These are phyloP conservation scores for Thinopyrum obtusiflorum DNA, from an alignment of 202 grass and related monocot genomes.

Conservation along the genomic window DNA sequence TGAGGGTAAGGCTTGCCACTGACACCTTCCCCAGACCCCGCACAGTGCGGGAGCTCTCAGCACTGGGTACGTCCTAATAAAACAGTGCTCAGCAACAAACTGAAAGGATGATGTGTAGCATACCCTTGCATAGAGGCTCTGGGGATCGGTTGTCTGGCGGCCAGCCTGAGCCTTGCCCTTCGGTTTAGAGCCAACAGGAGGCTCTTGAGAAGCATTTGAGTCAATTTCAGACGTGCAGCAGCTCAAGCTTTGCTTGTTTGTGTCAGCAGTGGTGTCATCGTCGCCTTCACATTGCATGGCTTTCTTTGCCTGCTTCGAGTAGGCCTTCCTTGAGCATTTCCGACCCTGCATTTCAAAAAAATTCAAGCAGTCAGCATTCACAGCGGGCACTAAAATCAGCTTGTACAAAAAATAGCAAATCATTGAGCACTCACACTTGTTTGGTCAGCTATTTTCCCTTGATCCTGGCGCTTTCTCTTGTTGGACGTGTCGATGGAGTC, in stretches of 20 bases:
- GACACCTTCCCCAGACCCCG: no score
- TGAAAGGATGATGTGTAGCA: conserved; percentile 19
- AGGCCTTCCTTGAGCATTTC: conserved; percentile 42
- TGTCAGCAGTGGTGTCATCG: conserved; percentile 22
- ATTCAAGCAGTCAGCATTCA: conserved; percentile 13
- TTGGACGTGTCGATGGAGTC: conserved; percentile 24
- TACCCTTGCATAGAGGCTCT: conserved; percentile 96
- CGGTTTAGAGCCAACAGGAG: conserved; percentile 24
- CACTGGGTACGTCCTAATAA: no score
- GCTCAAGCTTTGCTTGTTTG: conserved; percentile 42
- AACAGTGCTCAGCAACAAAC: background rate
- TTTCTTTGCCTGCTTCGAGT: conserved; percentile 43
- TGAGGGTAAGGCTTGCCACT: no score
- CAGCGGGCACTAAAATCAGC: background rate
- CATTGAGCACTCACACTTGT: conserved; percentile 13
- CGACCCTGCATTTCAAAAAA: conserved; percentile 45
- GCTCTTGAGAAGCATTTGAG: conserved; percentile 39
- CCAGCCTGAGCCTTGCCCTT: conserved; percentile 48
- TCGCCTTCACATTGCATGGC: conserved; percentile 21
- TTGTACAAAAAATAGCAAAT: background rate
- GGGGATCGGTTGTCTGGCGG: conserved; percentile 53
- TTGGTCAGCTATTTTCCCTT: conserved; percentile 35
- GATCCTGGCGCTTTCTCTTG: conserved; percentile 33
- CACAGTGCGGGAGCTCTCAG: no score
- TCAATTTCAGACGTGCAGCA: conserved; percentile 61